Evolutionary conservation across 2,329 filamentous ascomycete genomes (phyloP).

Genomic region (Cordyceps farinosa): DNA sequence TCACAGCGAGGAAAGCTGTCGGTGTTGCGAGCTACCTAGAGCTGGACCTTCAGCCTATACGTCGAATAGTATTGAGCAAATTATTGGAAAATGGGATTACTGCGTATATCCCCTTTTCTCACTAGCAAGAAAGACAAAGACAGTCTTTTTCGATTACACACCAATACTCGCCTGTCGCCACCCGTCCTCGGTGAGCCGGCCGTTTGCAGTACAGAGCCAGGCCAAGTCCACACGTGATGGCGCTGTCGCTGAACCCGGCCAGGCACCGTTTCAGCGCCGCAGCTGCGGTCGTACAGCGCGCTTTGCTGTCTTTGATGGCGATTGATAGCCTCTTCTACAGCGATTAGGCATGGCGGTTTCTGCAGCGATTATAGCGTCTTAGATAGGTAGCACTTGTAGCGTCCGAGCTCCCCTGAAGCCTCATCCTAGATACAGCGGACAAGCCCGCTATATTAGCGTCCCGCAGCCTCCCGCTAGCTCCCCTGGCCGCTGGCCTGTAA

Average conservation of each 20-base stretch:
- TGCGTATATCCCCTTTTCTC: no score
- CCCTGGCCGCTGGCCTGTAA: slow-evolving; percentile 8
- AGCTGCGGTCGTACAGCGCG: neutral
- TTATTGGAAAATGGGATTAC: no score
- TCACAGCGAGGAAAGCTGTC: slow-evolving; percentile 4
- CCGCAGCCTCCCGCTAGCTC: slow-evolving; percentile 1
- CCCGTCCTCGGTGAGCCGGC: neutral
- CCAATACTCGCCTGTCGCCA: neutral
- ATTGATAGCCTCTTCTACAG: neutral
- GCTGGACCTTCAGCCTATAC: neutral
- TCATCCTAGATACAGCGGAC: neutral
- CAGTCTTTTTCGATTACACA: no score
- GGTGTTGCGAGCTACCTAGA: neutral
- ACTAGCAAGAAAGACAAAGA: no score
- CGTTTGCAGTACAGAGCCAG: neutral
- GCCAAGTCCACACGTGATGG: neutral
- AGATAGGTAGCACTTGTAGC: no score
- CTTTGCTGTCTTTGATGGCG: neutral
- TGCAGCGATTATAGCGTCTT: no score
- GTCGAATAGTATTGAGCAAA: no score
- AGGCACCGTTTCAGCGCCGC: neutral
- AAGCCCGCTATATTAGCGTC: neutral
- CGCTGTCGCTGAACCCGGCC: neutral
- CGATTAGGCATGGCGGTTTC: no score
- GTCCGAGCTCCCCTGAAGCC: neutral